Conservation (phyloP, 108 stramenopile genomes). For the Chaetoceros muelleri region DNA sequence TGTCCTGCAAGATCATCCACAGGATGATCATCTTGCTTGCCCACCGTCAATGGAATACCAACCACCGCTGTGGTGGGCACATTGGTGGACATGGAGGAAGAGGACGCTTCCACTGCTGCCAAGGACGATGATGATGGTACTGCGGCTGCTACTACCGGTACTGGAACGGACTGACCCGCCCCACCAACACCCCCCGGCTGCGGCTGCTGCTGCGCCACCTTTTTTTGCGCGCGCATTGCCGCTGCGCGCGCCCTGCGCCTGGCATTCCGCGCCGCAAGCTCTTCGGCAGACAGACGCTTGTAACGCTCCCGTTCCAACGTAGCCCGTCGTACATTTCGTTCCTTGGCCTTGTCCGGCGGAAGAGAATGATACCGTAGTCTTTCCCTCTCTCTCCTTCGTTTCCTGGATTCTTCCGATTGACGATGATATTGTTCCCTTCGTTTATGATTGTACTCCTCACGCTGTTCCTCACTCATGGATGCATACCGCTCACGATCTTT, state of each 20-base stretch:
- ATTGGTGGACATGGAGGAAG: too few species aligned
- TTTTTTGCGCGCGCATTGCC: constrained; percentile 31
- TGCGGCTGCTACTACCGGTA: too few species aligned
- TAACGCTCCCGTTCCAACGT: constrained; percentile 75
- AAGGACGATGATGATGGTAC: too few species aligned
- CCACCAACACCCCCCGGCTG: too few species aligned
- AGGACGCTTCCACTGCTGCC: too few species aligned
- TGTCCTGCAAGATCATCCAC: too few species aligned
- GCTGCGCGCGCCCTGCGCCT: constrained; percentile 69
- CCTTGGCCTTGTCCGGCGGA: constrained; percentile 35
- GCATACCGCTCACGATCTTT: constrained; percentile 80
- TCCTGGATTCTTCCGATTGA: constrained; percentile 51
- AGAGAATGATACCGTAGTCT: constrained; percentile 60
- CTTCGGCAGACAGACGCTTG: constrained; percentile 49
- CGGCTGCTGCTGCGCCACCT: constrained; percentile 11
- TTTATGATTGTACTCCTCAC: constrained; percentile 70
- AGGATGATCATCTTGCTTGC: too few species aligned
- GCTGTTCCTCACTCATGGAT: constrained; percentile 61
- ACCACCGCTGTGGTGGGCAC: too few species aligned
- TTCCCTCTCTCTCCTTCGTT: constrained; percentile 67
- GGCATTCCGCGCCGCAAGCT: constrained; percentile 59
- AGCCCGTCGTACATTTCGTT: constrained; percentile 62
- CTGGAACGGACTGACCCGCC: too few species aligned
- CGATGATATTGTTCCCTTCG: constrained; percentile 78
- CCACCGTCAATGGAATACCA: too few species aligned